phyloP scores from a whole-genome alignment of 352 stramenopile species.

The Globisporangium spinosum region DNA sequence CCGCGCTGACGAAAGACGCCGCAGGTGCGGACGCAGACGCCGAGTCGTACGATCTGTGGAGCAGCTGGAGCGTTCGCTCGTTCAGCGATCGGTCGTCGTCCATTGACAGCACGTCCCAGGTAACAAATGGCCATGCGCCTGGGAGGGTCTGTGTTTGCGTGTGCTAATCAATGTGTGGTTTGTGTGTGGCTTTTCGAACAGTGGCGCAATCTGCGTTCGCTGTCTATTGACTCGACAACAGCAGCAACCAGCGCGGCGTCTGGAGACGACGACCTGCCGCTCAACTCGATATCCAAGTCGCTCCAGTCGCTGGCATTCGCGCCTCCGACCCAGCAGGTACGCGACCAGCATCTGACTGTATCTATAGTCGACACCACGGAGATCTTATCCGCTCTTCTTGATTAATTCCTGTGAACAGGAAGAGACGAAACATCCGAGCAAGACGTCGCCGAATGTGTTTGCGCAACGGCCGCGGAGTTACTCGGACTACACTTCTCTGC shows the following conservation, averaged over 20 bases:
- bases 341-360: not conserved
- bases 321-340: constrained; percentile 17
- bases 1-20: not conserved
- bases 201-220: constrained; percentile 34
- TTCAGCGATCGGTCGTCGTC: constrained; percentile 26
- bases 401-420: not conserved
- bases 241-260: constrained; percentile 19
- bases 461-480: constrained; percentile 46
- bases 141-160: not conserved
- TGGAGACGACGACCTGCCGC: constrained; percentile 28
- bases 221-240: constrained; percentile 34
- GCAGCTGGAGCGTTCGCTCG: constrained; percentile 32
- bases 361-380: not conserved
- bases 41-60: constrained; percentile 38
- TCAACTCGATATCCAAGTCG: constrained; percentile 37
- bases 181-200: constrained; percentile 5
- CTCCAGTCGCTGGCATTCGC: constrained; percentile 44
- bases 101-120: constrained; percentile 22
- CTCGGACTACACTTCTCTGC: constrained; percentile 61
- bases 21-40: not conserved
- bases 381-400: not conserved
- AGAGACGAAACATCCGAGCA: not conserved
- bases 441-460: constrained; percentile 14
- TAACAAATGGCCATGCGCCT: not conserved
- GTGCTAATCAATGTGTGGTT: not conserved